Evolutionary conservation across 352 stramenopile genomes (phyloP), one percentile per base, ranked within the genome.

Genomic region (Paralagenidium karlingii): DNA sequence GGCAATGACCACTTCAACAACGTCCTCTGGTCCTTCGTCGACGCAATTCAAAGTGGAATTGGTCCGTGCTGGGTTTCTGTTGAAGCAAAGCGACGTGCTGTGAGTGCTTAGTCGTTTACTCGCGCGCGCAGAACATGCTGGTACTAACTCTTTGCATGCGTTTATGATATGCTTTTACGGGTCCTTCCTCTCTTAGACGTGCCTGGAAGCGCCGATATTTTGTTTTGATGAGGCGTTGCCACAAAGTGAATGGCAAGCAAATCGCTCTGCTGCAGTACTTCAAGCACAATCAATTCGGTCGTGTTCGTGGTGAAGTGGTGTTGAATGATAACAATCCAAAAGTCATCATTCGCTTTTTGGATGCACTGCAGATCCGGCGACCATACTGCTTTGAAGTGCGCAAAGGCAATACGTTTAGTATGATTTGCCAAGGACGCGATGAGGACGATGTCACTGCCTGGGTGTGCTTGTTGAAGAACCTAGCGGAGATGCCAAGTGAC

Each of bases 361-460:
- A 93, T 43, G 61, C 69, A 2, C 58, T 64, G 29, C 75, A 90
- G 43, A 86, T 68, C 42, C 86, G 85, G 50, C 64, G 78, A 16
- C 67, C 71, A 28, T 87, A 84, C 40, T 93, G 76, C 45, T 93
- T 93, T 40, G 77, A 88, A 53, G 63, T 93, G 16, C 53, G 65
- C 0, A 60, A 69, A 8, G 54, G 69, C 2, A 74, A 84, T 12
- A 36, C n/a, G n/a, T 84, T 84, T 43, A 74, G 68, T 2, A 74
- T 82, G 26, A 58, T 85, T 19, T 90, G 74, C 34, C 82, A 87
- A 11, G 79, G 68, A 5, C 76, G 64, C 4, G 75, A 86, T 34
- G 74, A 90, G 38, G 77, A 90, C 43, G 79, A 93, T 24, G 78
- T 82, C n/a, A 90, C 66, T 34, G 70, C 65, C 0, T 93, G 79